A percentile compares a stretch with the other conserved stretches of the same genome.
These are phyloP conservation scores for Cajanus cajan DNA, from an alignment of 306 rosid genomes.

Conservation along the genomic window DNA sequence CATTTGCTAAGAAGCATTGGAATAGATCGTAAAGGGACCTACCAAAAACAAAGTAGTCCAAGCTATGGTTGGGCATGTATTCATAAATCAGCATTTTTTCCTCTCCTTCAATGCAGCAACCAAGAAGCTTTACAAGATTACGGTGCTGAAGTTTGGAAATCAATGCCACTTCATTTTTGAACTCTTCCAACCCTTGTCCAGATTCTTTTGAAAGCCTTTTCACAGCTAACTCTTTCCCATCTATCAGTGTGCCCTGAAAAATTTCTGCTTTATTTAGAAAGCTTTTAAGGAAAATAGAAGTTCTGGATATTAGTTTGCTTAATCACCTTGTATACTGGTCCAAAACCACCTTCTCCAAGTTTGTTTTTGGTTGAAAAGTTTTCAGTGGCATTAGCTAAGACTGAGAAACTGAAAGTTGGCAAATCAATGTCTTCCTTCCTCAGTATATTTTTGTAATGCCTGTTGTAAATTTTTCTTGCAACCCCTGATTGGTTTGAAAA, in stretches of 20 bases:
- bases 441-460: background rate
- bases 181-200: background rate
- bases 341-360: slow-evolving; percentile 48
- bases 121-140: slow-evolving; percentile 19
- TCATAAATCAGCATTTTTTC: slow-evolving; percentile 11
- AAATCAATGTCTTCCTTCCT: slow-evolving; percentile 29
- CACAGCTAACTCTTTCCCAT: background rate
- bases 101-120: slow-evolving; percentile 9
- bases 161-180: background rate
- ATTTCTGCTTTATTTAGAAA: background rate
- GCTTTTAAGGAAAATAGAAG: background rate
- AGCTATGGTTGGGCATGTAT: slow-evolving; percentile 17
- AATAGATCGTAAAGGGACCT: background rate
- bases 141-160: slow-evolving; percentile 13
- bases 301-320: background rate
- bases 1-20: background rate
- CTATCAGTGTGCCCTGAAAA: background rate
- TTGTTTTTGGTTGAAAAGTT: slow-evolving; percentile 31
- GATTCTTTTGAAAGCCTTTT: background rate
- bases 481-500: background rate
- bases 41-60: slow-evolving; percentile 18
- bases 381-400: slow-evolving; percentile 33
- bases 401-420: slow-evolving; percentile 32
- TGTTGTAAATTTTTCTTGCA: background rate
- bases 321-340: slow-evolving; percentile 43